Conservation (phyloP, 1,284 basidiomycete genomes). For the Bjerkandera adusta region DNA sequence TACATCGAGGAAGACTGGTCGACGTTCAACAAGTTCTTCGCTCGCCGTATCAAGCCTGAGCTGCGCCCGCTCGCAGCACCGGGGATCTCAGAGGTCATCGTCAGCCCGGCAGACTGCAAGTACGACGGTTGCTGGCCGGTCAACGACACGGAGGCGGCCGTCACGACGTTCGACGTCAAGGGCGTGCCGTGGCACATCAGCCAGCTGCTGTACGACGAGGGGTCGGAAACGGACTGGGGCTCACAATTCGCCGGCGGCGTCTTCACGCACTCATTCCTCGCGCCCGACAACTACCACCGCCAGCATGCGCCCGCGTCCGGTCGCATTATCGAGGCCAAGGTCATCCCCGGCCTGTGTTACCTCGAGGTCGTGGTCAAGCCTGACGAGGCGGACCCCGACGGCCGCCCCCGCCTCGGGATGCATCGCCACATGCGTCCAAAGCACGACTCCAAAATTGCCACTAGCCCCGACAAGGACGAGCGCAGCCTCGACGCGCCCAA, state of each 20-base stretch:
- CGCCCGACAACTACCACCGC: conserved; percentile 22
- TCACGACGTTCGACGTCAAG: conserved; percentile 15
- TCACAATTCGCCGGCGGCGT: conserved; percentile 17
- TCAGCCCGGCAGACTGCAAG: conserved; percentile 20
- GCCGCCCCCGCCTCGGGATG: conserved; percentile 8
- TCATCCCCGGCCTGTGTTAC: conserved; percentile 23
- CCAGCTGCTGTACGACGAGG: conserved; percentile 20
- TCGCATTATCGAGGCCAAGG: conserved; percentile 18
- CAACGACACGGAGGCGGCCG: conserved; percentile 11
- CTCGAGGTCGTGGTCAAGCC: conserved; percentile 15
- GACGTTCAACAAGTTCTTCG: conserved; percentile 24
- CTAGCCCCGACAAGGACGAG: background rate
- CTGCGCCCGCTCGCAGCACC: conserved; percentile 18
- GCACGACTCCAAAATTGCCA: background rate
- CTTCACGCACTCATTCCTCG: conserved; percentile 23
- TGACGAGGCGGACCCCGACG: background rate
- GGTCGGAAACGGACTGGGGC: conserved; percentile 8
- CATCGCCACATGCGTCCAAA: conserved; percentile 11
- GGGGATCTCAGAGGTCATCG: conserved; percentile 13
- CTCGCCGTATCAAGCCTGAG: conserved; percentile 14
- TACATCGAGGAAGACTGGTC: conserved; percentile 17
- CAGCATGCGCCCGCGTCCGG: conserved; percentile 23
- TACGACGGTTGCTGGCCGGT: conserved; percentile 19
- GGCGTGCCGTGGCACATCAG: conserved; percentile 20
- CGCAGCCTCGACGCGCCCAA: conserved; percentile 19